A percentile compares a stretch with the other conserved stretches of the same genome.
Evolutionary conservation across 257 asterid species (phyloP).

Genomic region (Plantago ovata): DNA sequence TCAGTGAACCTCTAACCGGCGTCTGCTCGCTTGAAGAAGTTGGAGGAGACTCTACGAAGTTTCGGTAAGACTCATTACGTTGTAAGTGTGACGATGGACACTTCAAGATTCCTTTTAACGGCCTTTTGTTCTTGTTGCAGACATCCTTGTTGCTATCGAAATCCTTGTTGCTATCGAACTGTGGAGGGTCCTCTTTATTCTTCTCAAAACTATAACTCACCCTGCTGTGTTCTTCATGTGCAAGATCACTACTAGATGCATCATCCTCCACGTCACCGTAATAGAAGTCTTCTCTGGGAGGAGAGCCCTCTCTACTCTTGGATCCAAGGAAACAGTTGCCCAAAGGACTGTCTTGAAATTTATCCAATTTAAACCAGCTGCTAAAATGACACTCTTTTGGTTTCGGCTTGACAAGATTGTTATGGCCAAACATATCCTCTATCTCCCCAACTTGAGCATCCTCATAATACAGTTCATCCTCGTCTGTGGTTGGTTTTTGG

Average conservation of each 20-base stretch:
- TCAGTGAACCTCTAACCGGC: constrained; percentile 16
- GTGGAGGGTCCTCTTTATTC: constrained; percentile 6
- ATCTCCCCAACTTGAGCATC: constrained; percentile 19
- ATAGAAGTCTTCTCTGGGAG: constrained; percentile 15
- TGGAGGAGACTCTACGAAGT: constrained; percentile 26
- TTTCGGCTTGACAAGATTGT: constrained; percentile 15
- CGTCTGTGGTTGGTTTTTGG: constrained; percentile 6
- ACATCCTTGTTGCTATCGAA: constrained; percentile 26
- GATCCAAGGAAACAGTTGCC: constrained; percentile 1
- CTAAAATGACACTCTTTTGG: neutral
- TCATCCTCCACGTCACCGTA: constrained; percentile 18
- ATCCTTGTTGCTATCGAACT: constrained; percentile 25
- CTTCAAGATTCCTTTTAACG: constrained; percentile 48
- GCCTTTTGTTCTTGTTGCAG: constrained; percentile 7
- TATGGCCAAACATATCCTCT: constrained; percentile 23
- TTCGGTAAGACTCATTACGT: constrained; percentile 22
- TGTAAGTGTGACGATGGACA: constrained; percentile 21
- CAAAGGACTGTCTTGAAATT: neutral
- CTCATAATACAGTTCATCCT: constrained; percentile 9
- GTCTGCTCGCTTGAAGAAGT: constrained; percentile 16
- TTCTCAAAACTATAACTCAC: neutral
- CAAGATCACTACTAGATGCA: constrained; percentile 6
- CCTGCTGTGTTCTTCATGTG: neutral
- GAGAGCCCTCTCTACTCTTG: constrained; percentile 11
- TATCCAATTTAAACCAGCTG: constrained; percentile 5